phyloP scores from a whole-genome alignment of 306 rosid species.

The Vigna angularis region DNA sequence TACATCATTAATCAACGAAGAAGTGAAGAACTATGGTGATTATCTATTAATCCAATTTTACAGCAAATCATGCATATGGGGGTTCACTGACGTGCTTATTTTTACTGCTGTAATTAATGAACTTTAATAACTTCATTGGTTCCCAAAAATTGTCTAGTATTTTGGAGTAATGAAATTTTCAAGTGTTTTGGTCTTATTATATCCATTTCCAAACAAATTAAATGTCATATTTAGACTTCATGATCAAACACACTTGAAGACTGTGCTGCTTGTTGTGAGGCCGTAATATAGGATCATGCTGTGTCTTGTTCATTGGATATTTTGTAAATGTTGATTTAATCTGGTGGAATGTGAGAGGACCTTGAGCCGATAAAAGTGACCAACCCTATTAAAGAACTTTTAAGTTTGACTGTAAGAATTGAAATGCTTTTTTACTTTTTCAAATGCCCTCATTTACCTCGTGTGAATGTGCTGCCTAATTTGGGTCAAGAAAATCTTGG shows the following conservation, averaged over 20 bases:
- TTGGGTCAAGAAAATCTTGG: constrained; percentile 36
- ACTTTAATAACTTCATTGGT: constrained; percentile 32
- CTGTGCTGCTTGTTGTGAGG: constrained; percentile 27
- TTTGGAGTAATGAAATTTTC: background rate
- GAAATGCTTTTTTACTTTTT: background rate
- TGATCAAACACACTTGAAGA: constrained; percentile 7
- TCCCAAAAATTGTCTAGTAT: constrained; percentile 17
- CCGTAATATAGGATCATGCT: background rate
- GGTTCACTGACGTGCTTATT: background rate
- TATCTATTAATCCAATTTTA: constrained; percentile 13
- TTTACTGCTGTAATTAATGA: constrained; percentile 19
- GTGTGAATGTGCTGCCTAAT: constrained; percentile 31
- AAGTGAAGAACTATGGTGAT: background rate
- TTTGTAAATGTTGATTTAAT: constrained; percentile 29
- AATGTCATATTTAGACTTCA: constrained; percentile 40
- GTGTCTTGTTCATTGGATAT: constrained; percentile 22
- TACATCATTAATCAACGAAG: constrained; percentile 8
- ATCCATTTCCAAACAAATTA: constrained; percentile 30
- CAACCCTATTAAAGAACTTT: background rate
- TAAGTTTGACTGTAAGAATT: constrained; percentile 1
- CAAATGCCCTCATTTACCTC: constrained; percentile 24
- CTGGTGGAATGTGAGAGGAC: constrained; percentile 7
- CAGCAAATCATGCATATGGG: constrained; percentile 1
- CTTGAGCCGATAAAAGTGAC: constrained; percentile 12
- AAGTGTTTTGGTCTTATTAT: constrained; percentile 17